These are phyloP conservation scores for Lachancea thermotolerans DNA, from an alignment of 805 yeast genomes.

Conservation along the genomic window DNA sequence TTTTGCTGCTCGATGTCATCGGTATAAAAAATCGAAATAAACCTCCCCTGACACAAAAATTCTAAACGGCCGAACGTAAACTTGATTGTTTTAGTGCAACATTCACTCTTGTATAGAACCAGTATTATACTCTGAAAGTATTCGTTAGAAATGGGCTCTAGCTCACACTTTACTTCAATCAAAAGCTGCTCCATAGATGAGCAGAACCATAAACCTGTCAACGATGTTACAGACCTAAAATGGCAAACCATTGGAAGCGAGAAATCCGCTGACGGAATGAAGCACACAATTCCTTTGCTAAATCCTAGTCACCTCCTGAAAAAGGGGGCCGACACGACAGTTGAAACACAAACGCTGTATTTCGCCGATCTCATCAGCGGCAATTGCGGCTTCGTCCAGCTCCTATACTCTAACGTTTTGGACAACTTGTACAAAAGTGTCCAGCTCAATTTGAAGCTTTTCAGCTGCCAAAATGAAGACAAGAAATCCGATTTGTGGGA, in stretches of 20 bases:
- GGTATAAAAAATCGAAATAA: neutral
- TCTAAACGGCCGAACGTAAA: too few relatives aligned
- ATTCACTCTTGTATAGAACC: too few relatives aligned
- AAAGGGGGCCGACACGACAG: conserved; percentile 32
- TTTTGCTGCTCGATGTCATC: neutral
- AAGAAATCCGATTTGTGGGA: conserved; percentile 39
- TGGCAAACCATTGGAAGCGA: conserved; percentile 8
- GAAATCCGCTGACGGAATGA: neutral
- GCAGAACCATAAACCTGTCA: neutral
- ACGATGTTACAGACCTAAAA: neutral
- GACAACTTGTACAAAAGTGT: conserved; percentile 47
- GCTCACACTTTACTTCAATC: neutral
- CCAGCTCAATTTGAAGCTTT: conserved; percentile 45
- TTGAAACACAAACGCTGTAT: conserved; percentile 51
- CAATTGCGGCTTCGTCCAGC: conserved; percentile 44
- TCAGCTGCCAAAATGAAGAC: conserved; percentile 17
- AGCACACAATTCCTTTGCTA: neutral
- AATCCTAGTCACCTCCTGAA: conserved; percentile 7
- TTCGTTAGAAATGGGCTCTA: neutral
- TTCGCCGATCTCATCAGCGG: conserved; percentile 41
- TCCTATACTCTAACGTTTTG: conserved; percentile 46
- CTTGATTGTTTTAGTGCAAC: too few relatives aligned
- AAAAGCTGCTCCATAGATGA: neutral
- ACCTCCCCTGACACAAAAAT: too few relatives aligned
- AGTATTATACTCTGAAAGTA: neutral